A percentile compares a stretch with the other conserved stretches of the same genome.
Evolutionary conservation across 768 basidiomycete species (phyloP).

Genomic region (Fibroporia radiculosa): DNA sequence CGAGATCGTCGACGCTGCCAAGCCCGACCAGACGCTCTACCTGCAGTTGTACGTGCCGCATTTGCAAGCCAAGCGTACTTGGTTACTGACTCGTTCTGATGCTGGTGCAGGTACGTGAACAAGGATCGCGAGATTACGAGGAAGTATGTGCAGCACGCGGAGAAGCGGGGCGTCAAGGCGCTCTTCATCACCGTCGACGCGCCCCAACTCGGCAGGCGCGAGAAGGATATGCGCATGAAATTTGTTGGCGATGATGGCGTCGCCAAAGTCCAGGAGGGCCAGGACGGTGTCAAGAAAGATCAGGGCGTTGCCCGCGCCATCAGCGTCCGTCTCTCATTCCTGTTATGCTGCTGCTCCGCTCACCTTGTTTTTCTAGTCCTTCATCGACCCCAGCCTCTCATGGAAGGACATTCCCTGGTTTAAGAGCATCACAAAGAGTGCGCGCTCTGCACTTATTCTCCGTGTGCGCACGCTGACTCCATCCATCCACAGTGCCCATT

Average conservation of each 20-base stretch:
- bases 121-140: conserved; percentile 80
- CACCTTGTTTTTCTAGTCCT: conserved; percentile 44
- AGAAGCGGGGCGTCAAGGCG: conserved; percentile 82
- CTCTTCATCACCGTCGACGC: conserved; percentile 98
- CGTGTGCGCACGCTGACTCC: no score
- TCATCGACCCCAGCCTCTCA: conserved; percentile 86
- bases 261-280: conserved; percentile 35
- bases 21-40: conserved; percentile 74
- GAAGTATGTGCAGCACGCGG: conserved; percentile 84
- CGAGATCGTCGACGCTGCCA: conserved; percentile 81
- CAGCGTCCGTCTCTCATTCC: conserved; percentile 42
- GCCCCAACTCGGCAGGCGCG: conserved; percentile 88
- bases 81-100: background rate
- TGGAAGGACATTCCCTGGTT: conserved; percentile 80
- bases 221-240: conserved; percentile 51
- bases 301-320: conserved; percentile 88
- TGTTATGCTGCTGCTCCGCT: conserved; percentile 28
- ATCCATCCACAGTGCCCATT: conserved; percentile 73
- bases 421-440: conserved; percentile 50
- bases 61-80: background rate
- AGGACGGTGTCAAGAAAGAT: conserved; percentile 27
- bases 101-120: conserved; percentile 69
- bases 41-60: conserved; percentile 77
- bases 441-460: no score
- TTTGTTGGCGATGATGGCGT: conserved; percentile 49